These are phyloP conservation scores for Ailanthus altissimus DNA, from an alignment of 345 rosid genomes.

Conservation along the genomic window DNA sequence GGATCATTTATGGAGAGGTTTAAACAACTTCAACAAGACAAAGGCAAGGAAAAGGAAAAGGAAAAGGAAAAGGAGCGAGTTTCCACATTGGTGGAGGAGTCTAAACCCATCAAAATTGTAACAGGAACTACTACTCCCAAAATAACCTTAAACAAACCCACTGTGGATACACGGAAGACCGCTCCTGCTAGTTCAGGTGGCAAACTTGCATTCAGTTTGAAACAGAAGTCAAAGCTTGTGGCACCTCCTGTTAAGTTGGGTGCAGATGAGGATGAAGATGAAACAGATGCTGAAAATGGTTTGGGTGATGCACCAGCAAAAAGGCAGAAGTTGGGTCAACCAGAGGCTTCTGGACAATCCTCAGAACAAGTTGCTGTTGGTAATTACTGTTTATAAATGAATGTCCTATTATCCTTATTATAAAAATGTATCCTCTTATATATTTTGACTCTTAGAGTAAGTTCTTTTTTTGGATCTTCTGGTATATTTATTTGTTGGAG, in stretches of 20 bases:
- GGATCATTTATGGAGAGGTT: constrained; percentile 99
- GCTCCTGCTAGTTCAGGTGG: constrained; percentile 52
- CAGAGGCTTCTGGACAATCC: constrained; percentile 47
- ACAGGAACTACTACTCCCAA: constrained; percentile 50
- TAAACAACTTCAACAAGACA: constrained; percentile 87
- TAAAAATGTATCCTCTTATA: too few species aligned
- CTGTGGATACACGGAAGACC: constrained; percentile 45
- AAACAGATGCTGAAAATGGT: constrained; percentile 46
- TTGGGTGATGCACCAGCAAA: constrained; percentile 52
- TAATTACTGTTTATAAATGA: constrained; percentile 60
- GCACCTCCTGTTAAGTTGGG: constrained; percentile 82
- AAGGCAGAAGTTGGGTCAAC: constrained; percentile 67
- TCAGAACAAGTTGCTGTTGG: constrained; percentile 66
- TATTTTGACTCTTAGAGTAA: constrained; percentile 27
- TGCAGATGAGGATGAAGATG: constrained; percentile 86
- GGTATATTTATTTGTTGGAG: not conserved
- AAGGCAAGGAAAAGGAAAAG: constrained; percentile 51
- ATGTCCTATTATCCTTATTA: constrained; percentile 20
- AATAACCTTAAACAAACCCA: constrained; percentile 41
- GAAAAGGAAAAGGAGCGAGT: constrained; percentile 39
- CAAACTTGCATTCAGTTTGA: constrained; percentile 96
- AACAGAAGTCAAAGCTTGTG: constrained; percentile 88
- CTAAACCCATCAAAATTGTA: constrained; percentile 62
- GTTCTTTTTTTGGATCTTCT: constrained; percentile 26
- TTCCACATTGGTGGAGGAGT: constrained; percentile 43